Evolutionary conservation across 805 yeast species (phyloP).

Genomic region (Wickerhamomyces tratensis): DNA sequence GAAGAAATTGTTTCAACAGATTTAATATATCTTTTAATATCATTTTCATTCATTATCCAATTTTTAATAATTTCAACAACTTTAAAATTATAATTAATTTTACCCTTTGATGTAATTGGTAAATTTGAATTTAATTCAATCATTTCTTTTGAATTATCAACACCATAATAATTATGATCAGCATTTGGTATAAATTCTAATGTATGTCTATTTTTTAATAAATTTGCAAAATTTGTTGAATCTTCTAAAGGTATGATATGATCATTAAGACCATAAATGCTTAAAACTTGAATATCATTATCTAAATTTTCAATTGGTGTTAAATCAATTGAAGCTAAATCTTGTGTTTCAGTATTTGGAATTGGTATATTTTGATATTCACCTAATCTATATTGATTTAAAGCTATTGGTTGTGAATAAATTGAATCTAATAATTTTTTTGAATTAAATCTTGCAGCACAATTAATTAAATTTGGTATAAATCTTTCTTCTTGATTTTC

Average conservation of each 20-base stretch:
- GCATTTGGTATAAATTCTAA: constrained; percentile 55
- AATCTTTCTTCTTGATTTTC: constrained; percentile 24
- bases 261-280: constrained; percentile 67
- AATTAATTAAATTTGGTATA: constrained; percentile 63
- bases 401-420: constrained; percentile 3
- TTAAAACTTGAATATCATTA: constrained; percentile 41
- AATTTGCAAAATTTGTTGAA: constrained; percentile 45
- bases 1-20: constrained; percentile 25
- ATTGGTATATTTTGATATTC: constrained; percentile 30
- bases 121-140: constrained; percentile 20
- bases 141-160: constrained; percentile 20
- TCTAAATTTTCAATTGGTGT: constrained; percentile 30
- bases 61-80: constrained; percentile 41
- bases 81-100: constrained; percentile 47
- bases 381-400: constrained; percentile 42
- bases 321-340: constrained; percentile 41
- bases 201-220: constrained; percentile 44
- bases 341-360: constrained; percentile 39
- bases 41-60: constrained; percentile 38
- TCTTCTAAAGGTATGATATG: constrained; percentile 56
- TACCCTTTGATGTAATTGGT: constrained; percentile 35
- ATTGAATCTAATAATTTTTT: constrained; percentile 34
- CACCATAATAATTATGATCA: constrained; percentile 74
- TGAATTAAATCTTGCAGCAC: constrained; percentile 63
- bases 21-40: constrained; percentile 41